Percentiles rank a stretch among this genome's conserved stretches.
Conservation (phyloP, 768 basidiomycete genomes). For the Sutorius australiensis region DNA sequence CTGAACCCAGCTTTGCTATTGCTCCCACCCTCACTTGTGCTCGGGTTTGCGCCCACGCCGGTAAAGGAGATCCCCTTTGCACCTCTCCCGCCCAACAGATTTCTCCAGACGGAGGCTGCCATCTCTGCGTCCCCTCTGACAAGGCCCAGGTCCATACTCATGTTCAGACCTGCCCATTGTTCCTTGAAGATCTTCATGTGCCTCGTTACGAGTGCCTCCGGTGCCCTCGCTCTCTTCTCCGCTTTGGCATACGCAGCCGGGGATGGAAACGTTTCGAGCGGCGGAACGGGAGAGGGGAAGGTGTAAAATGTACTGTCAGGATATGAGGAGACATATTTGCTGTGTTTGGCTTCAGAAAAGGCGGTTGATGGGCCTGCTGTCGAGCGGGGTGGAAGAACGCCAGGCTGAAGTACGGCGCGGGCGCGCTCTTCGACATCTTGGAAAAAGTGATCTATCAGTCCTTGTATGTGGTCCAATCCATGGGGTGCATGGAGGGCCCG, state of each 20-base stretch:
- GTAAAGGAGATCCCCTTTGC: constrained; percentile 60
- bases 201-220: constrained; percentile 73
- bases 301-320: constrained; percentile 24
- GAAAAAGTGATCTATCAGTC: constrained; percentile 92
- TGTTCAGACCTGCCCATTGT: constrained; percentile 81
- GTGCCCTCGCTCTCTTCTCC: constrained; percentile 45
- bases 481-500: constrained; percentile 72
- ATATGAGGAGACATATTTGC: constrained; percentile 21
- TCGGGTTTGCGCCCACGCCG: not conserved
- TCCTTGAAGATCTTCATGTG: constrained; percentile 93
- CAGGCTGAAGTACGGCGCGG: constrained; percentile 71
- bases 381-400: constrained; percentile 26
- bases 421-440: constrained; percentile 89
- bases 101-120: constrained; percentile 88
- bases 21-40: constrained; percentile 8
- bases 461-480: constrained; percentile 70
- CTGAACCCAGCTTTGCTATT: constrained; percentile 37
- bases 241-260: constrained; percentile 26
- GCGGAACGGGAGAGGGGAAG: constrained; percentile 24
- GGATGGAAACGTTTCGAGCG: constrained; percentile 26
- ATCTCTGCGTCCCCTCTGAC: constrained; percentile 76
- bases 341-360: constrained; percentile 9
- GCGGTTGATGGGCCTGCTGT: constrained; percentile 8
- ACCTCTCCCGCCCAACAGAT: constrained; percentile 81
- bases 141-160: constrained; percentile 77